Evolutionary conservation across 169 alveolate genomes (phyloP).

Genomic region (Eimeria praecox): DNA sequence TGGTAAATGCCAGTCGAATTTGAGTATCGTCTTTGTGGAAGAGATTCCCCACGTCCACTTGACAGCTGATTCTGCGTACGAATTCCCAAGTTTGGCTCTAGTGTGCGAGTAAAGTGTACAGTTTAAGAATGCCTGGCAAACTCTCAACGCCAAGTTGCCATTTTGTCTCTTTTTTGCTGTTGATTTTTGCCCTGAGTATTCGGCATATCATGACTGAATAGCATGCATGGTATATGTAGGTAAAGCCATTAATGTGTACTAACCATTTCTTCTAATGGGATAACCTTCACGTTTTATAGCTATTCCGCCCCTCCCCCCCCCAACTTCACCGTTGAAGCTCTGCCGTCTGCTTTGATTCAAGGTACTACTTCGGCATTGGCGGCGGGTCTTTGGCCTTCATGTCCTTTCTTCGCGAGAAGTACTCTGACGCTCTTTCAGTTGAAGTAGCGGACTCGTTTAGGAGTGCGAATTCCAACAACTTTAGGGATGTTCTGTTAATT

Average conservation of each 20-base stretch:
- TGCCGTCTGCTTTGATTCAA: background rate
- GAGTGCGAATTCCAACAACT: slow-evolving; percentile 37
- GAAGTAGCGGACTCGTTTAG: slow-evolving; percentile 21
- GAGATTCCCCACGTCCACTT: background rate
- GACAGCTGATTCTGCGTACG: background rate
- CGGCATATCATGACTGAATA: background rate
- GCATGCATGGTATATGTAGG: background rate
- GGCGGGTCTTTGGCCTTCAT: slow-evolving; percentile 61
- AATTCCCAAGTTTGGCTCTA: background rate
- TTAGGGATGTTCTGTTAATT: slow-evolving; percentile 36
- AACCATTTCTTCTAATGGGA: background rate
- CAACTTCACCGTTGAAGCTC: background rate
- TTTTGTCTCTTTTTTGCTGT: background rate
- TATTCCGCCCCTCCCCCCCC: background rate
- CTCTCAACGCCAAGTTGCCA: background rate
- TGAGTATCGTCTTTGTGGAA: background rate
- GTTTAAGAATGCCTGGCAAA: background rate
- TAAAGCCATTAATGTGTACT: background rate
- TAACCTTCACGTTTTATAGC: background rate
- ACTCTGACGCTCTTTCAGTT: background rate
- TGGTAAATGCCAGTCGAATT: background rate
- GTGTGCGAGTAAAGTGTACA: background rate
- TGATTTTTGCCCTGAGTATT: background rate
- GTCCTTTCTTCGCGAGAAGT: slow-evolving; percentile 35
- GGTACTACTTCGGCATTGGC: slow-evolving; percentile 63